These are phyloP conservation scores for Takashimella tepidaria DNA, from an alignment of 1,284 basidiomycete genomes.

Conservation along the genomic window DNA sequence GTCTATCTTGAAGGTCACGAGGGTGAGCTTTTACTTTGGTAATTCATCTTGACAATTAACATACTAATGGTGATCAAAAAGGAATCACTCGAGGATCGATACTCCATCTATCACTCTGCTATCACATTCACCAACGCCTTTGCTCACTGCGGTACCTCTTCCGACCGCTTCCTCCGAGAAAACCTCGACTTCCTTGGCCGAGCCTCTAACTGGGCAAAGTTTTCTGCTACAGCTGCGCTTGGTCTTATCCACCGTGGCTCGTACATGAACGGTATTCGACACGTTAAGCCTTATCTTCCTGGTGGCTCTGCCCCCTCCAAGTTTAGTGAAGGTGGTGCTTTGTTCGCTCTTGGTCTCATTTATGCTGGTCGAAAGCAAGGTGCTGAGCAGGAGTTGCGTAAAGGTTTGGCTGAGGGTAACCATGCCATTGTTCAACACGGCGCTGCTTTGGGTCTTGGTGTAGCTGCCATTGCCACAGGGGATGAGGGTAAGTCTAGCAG, in stretches of 20 bases:
- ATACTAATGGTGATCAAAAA: slow-evolving; percentile 47
- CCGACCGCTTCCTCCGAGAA: slow-evolving; percentile 83
- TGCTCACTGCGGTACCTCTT: slow-evolving; percentile 91
- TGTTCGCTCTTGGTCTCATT: slow-evolving; percentile 91
- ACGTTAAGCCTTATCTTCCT: slow-evolving; percentile 91
- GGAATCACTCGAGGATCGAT: slow-evolving; percentile 87
- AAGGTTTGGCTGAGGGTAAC: slow-evolving; percentile 54
- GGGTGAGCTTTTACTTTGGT: slow-evolving; percentile 55
- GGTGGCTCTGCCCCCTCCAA: slow-evolving; percentile 57
- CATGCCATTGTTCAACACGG: slow-evolving; percentile 89
- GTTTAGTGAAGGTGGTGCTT: slow-evolving; percentile 87
- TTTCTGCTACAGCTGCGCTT: slow-evolving; percentile 88
- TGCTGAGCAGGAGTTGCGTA: slow-evolving; percentile 66
- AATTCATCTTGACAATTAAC: too few relatives aligned
- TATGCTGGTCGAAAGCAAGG: slow-evolving; percentile 64
- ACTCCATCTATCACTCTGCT: slow-evolving; percentile 92
- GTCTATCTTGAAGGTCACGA: slow-evolving; percentile 83
- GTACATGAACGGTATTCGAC: slow-evolving; percentile 82
- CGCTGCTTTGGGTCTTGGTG: slow-evolving; percentile 85
- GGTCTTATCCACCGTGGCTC: slow-evolving; percentile 96
- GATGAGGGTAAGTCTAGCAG: slow-evolving; percentile 55
- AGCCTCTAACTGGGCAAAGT: slow-evolving; percentile 96
- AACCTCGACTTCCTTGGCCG: slow-evolving; percentile 92
- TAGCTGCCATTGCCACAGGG: slow-evolving; percentile 85
- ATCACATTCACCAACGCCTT: slow-evolving; percentile 93